Evolutionary conservation across 345 rosid species (phyloP).

Genomic region (Microthlaspi erraticum): DNA sequence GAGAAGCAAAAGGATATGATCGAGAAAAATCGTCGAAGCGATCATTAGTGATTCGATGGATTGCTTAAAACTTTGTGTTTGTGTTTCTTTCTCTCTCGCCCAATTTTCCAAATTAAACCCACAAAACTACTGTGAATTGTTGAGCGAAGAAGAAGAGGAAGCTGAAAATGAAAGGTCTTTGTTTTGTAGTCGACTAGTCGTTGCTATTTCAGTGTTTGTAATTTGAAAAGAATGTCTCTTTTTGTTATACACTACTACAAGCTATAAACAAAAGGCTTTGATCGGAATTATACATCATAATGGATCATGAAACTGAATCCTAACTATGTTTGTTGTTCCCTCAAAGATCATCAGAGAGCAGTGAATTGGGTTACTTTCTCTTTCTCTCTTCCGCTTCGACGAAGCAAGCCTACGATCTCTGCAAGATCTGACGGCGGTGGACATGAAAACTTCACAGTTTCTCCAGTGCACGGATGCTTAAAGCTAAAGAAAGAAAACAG

Average conservation of each 20-base stretch:
- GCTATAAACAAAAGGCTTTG: conserved; percentile 14
- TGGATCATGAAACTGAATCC: not conserved
- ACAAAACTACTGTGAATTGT: too few relatives aligned
- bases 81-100: not conserved
- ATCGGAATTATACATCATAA: not conserved
- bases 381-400: conserved; percentile 62
- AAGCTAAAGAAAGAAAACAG: conserved; percentile 53
- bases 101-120: too few relatives aligned
- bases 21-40: conserved; percentile 53
- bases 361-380: conserved; percentile 43
- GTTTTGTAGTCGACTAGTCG: not conserved
- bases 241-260: conserved; percentile 3
- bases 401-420: conserved; percentile 58
- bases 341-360: not conserved
- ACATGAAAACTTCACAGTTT: conserved; percentile 65
- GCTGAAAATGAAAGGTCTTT: not conserved
- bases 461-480: conserved; percentile 67
- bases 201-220: not conserved
- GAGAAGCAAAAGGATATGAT: conserved; percentile 78
- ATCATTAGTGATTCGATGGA: conserved; percentile 31
- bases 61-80: not conserved
- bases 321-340: not conserved
- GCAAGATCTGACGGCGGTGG: conserved; percentile 84
- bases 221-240: not conserved
- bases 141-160: not conserved